Percentiles rank a stretch among this genome's conserved stretches.
Conservation (phyloP, 441 rosid genomes). For the Breynia disticha region DNA sequence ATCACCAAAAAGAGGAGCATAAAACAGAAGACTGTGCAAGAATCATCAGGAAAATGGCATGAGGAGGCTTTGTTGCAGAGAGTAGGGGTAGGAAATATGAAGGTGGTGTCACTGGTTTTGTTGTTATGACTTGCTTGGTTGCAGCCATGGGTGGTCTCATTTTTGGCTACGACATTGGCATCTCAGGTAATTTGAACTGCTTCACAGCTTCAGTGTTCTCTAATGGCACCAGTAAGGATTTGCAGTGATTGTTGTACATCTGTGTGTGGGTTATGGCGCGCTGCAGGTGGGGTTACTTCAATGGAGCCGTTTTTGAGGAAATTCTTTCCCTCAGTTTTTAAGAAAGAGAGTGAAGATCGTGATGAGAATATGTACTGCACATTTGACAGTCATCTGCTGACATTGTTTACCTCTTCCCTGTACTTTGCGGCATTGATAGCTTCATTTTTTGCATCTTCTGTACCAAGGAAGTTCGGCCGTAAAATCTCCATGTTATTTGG, state of each 20-base stretch:
- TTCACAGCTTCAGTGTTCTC: background rate
- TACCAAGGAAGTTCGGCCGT: slow-evolving; percentile 34
- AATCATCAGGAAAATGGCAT: slow-evolving; percentile 18
- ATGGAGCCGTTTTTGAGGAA: slow-evolving; percentile 42
- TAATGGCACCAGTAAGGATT: no score
- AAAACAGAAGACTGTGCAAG: no score
- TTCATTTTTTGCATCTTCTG: slow-evolving; percentile 33
- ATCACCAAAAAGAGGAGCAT: no score
- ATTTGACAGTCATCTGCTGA: slow-evolving; percentile 31
- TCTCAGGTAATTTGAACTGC: slow-evolving; percentile 24
- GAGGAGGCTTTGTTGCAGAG: slow-evolving; percentile 29
- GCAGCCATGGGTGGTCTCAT: slow-evolving; percentile 63
- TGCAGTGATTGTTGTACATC: no score
- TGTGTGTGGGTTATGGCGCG: no score
- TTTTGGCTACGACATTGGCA: slow-evolving; percentile 59
- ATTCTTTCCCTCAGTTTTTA: slow-evolving; percentile 43
- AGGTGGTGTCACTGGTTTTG: slow-evolving; percentile 34
- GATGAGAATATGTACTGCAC: slow-evolving; percentile 36
- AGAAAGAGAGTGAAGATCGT: slow-evolving; percentile 15
- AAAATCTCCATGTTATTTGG: slow-evolving; percentile 40
- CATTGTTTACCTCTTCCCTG: slow-evolving; percentile 46
- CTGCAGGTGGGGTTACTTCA: slow-evolving; percentile 48
- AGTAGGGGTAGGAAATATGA: slow-evolving; percentile 24
- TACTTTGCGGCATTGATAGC: slow-evolving; percentile 38
- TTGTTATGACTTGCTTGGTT: slow-evolving; percentile 41